Evolutionary conservation across 2,329 filamentous ascomycete species (phyloP).

Genomic region (Clarireedia hainanense): DNA sequence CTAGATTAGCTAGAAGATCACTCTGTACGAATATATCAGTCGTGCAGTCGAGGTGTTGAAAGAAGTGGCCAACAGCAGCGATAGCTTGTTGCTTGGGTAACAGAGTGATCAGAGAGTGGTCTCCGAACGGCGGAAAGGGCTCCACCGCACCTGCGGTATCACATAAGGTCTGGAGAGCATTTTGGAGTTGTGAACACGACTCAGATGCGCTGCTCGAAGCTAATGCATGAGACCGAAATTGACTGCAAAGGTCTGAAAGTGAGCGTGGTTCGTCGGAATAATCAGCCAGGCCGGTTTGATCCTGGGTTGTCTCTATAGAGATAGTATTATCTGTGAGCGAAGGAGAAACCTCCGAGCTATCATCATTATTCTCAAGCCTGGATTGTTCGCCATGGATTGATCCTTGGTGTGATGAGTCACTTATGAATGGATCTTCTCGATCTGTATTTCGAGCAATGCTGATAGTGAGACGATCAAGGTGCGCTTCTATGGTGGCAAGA

Average conservation of each 20-base stretch:
- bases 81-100: conserved; percentile 3
- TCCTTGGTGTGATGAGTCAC: not conserved
- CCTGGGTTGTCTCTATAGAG: too few relatives aligned
- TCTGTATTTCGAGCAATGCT: not conserved
- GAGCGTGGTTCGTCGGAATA: not conserved
- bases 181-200: not conserved
- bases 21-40: conserved; percentile 6
- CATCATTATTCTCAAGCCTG: not conserved
- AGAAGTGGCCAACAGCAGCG: conserved; percentile 1
- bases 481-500: conserved; percentile 4
- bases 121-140: conserved; percentile 3
- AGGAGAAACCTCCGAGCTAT: not conserved
- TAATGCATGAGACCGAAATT: not conserved
- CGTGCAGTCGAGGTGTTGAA: conserved; percentile 5
- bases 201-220: not conserved
- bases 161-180: conserved; percentile 4
- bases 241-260: not conserved
- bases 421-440: not conserved
- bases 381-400: not conserved
- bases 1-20: conserved; percentile 4
- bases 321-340: not conserved
- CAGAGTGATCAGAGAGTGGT: not conserved
- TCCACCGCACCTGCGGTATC: not conserved
- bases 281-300: not conserved
- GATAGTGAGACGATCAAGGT: conserved; percentile 6